Percentiles rank a stretch among this genome's conserved stretches.
phyloP scores from a whole-genome alignment of 805 yeast genomes.

The Candida nonsorbophila region DNA sequence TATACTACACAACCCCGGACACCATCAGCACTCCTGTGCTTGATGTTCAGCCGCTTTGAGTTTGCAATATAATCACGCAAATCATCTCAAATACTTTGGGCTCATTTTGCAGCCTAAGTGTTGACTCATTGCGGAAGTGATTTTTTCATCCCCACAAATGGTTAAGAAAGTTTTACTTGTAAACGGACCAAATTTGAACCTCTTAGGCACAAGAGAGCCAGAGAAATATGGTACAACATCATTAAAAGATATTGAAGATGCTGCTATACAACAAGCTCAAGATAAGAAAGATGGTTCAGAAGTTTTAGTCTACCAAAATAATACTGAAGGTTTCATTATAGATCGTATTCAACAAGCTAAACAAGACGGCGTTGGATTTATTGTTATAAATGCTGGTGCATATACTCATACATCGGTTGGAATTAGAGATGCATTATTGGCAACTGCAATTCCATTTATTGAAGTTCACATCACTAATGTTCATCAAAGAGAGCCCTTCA shows the following conservation, averaged over 20 bases:
- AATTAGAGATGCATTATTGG: constrained; percentile 44
- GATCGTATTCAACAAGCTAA: constrained; percentile 46
- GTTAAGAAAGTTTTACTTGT: constrained; percentile 39
- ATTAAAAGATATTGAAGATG: constrained; percentile 36
- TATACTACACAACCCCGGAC: too few species aligned
- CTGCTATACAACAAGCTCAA: constrained; percentile 27
- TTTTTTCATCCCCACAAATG: constrained; percentile 15
- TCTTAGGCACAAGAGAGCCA: constrained; percentile 46
- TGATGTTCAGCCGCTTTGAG: too few species aligned
- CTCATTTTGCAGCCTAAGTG: too few species aligned
- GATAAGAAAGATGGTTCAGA: constrained; percentile 24
- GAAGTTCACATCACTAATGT: constrained; percentile 49
- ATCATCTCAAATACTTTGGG: too few species aligned
- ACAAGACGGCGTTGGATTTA: constrained; percentile 36
- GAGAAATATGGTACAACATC: constrained; percentile 47
- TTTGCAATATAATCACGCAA: too few species aligned
- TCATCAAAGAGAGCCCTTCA: constrained; percentile 46
- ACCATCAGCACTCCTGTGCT: too few species aligned
- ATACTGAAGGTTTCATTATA: constrained; percentile 42
- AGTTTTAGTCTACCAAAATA: constrained; percentile 34
- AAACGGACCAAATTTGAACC: constrained; percentile 47
- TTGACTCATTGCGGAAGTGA: too few species aligned
- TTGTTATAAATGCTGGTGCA: constrained; percentile 49
- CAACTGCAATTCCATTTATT: constrained; percentile 44
- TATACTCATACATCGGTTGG: constrained; percentile 50